A percentile compares a stretch with the other conserved stretches of the same genome.
Evolutionary conservation across 2,329 filamentous ascomycete genomes (phyloP).

Genomic region (Arthroderma sp.): DNA sequence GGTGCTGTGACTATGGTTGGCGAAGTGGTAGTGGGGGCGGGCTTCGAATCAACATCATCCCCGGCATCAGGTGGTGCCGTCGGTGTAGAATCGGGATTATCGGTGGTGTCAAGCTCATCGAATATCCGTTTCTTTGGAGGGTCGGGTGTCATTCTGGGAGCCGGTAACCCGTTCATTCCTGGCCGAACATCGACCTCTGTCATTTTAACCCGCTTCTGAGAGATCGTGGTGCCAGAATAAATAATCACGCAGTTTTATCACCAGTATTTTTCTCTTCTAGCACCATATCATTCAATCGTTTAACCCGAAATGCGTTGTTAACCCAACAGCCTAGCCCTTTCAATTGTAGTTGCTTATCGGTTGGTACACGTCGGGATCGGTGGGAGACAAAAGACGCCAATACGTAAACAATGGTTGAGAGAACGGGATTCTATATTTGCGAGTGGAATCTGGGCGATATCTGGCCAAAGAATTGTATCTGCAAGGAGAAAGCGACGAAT

Average conservation of each 20-base stretch:
- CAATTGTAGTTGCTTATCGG: not conserved
- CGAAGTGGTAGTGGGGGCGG: not conserved
- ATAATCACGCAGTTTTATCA: not conserved
- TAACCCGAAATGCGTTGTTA: not conserved
- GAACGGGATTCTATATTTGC: not conserved
- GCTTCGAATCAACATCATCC: not conserved
- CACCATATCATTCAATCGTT: not conserved
- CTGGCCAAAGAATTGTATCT: not conserved
- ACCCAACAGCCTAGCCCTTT: not conserved
- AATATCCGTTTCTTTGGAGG: slow-evolving; percentile 22
- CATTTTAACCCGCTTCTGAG: not conserved
- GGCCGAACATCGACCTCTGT: slow-evolving; percentile 10
- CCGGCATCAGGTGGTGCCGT: not conserved
- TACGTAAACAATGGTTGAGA: not conserved
- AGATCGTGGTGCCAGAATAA: not conserved
- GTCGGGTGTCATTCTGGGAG: slow-evolving; percentile 10
- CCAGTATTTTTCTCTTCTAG: not conserved
- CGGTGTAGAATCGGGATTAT: not conserved
- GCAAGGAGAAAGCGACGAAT: not conserved
- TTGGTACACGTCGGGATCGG: not conserved
- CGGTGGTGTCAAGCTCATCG: slow-evolving; percentile 16
- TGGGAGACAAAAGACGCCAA: not conserved
- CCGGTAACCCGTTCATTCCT: not conserved
- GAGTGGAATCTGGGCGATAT: not conserved
- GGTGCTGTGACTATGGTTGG: not conserved